Conservation (phyloP, 768 basidiomycete genomes). For the Butyriboletus loyo region DNA sequence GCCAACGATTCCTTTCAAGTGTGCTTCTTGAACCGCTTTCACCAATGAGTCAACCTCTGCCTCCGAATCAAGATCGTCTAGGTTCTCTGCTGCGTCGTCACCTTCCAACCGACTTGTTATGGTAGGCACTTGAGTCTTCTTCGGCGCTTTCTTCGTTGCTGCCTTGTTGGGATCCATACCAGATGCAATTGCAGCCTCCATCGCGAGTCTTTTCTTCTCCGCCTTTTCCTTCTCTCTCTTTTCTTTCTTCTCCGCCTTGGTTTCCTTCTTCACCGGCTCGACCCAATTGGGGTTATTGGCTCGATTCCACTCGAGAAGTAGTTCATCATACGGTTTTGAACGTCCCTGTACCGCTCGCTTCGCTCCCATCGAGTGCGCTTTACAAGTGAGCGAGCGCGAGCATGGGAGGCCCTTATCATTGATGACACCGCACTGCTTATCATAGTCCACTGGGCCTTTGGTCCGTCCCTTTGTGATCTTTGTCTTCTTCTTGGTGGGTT, state of each 20-base stretch:
- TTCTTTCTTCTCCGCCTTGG: slow-evolving; percentile 85
- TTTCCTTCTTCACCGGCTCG: slow-evolving; percentile 82
- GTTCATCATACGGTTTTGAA: slow-evolving; percentile 77
- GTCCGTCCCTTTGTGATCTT: slow-evolving; percentile 76
- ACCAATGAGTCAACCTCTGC: slow-evolving; percentile 77
- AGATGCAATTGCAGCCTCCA: slow-evolving; percentile 64
- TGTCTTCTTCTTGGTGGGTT: slow-evolving; percentile 76
- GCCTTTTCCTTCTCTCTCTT: slow-evolving; percentile 77
- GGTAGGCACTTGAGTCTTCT: slow-evolving; percentile 57
- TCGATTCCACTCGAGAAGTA: slow-evolving; percentile 90
- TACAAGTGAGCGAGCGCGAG: slow-evolving; percentile 94
- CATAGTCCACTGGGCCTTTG: slow-evolving; percentile 86
- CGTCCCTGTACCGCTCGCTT: slow-evolving; percentile 91
- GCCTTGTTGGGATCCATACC: slow-evolving; percentile 50
- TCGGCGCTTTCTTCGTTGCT: slow-evolving; percentile 56
- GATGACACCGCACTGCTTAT: slow-evolving; percentile 94
- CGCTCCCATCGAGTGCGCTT: slow-evolving; percentile 95
- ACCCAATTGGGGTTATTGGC: slow-evolving; percentile 85
- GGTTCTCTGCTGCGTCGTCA: slow-evolving; percentile 64
- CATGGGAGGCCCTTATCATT: slow-evolving; percentile 93
- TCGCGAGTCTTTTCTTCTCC: slow-evolving; percentile 74
- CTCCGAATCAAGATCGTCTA: slow-evolving; percentile 81
- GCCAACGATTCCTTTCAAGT: slow-evolving; percentile 55
- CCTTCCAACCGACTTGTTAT: slow-evolving; percentile 51
- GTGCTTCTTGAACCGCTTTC: slow-evolving; percentile 54